Evolutionary conservation across 2,329 filamentous ascomycete genomes (phyloP).

Genomic region (Colletotrichum sp.): DNA sequence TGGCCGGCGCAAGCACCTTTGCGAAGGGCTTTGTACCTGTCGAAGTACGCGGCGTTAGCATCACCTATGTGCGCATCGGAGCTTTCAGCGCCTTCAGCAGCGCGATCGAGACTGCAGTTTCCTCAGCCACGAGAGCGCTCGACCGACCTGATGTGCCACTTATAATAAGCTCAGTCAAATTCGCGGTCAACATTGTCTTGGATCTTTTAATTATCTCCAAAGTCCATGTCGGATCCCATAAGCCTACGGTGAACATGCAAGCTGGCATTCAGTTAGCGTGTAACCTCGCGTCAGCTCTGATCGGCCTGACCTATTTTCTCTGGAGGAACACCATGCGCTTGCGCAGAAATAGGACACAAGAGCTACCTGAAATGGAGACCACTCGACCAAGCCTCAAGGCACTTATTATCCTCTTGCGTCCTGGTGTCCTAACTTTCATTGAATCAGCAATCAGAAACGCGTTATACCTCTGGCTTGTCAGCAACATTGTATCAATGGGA

Average conservation of each 20-base stretch:
- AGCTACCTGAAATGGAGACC: slow-evolving; percentile 6
- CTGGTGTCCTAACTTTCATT: slow-evolving; percentile 62
- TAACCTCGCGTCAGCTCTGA: slow-evolving; percentile 57
- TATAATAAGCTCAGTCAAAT: slow-evolving; percentile 67
- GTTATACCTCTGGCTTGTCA: slow-evolving; percentile 74
- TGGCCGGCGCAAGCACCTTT: slow-evolving; percentile 57
- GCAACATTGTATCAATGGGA: slow-evolving; percentile 67
- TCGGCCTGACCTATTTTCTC: slow-evolving; percentile 66
- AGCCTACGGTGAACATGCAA: slow-evolving; percentile 68
- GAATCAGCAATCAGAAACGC: slow-evolving; percentile 73
- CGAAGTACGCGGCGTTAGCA: slow-evolving; percentile 58
- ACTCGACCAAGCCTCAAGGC: slow-evolving; percentile 44
- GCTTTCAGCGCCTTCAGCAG: slow-evolving; percentile 68
- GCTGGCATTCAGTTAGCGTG: slow-evolving; percentile 68
- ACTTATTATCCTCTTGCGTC: slow-evolving; percentile 56
- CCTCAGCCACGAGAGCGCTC: slow-evolving; percentile 65
- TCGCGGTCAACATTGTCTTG: slow-evolving; percentile 69
- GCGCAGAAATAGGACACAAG: not conserved
- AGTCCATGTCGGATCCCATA: slow-evolving; percentile 61
- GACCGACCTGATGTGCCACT: slow-evolving; percentile 74
- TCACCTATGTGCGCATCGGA: slow-evolving; percentile 69
- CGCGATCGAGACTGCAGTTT: slow-evolving; percentile 67
- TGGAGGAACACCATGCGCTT: slow-evolving; percentile 39
- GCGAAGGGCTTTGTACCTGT: slow-evolving; percentile 67
- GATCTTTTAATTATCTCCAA: slow-evolving; percentile 71